phyloP scores from a whole-genome alignment of 768 basidiomycete genomes.

The Collybia nuda region DNA sequence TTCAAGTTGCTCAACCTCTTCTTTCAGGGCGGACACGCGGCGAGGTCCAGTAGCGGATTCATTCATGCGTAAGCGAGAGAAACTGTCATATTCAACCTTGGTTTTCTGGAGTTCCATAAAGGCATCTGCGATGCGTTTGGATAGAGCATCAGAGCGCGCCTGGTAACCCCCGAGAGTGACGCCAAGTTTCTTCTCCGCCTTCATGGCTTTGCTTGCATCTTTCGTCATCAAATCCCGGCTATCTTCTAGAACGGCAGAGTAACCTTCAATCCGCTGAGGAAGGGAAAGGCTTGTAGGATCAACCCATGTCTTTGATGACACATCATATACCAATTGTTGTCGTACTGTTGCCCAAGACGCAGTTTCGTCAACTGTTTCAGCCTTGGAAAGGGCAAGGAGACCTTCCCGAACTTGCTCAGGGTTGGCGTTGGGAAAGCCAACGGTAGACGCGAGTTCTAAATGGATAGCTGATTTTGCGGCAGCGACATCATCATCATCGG shows the following conservation, averaged over 20 bases:
- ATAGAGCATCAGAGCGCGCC: constrained; percentile 64
- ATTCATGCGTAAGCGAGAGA: constrained; percentile 65
- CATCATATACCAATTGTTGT: constrained; percentile 63
- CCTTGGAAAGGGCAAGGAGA: constrained; percentile 60
- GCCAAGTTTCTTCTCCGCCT: constrained; percentile 88
- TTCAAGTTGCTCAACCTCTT: constrained; percentile 84
- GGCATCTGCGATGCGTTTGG: constrained; percentile 60
- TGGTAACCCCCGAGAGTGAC: constrained; percentile 92
- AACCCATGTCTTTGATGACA: constrained; percentile 59
- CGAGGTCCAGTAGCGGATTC: constrained; percentile 79
- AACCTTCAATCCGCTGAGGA: constrained; percentile 64
- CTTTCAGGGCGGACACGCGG: constrained; percentile 74
- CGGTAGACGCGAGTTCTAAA: constrained; percentile 70
- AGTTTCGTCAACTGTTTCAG: constrained; percentile 58
- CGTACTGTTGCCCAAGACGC: constrained; percentile 75
- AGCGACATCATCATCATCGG: constrained; percentile 75
- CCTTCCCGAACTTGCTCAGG: constrained; percentile 80
- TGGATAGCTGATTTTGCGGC: constrained; percentile 73
- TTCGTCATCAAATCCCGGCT: constrained; percentile 71
- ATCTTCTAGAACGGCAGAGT: constrained; percentile 57
- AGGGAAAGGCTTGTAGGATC: constrained; percentile 56
- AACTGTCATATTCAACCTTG: constrained; percentile 77
- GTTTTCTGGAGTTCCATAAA: constrained; percentile 71
- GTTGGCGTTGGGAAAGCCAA: constrained; percentile 85
- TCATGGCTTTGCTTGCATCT: constrained; percentile 78